phyloP scores from a whole-genome alignment of 768 basidiomycete genomes.

The Dioszegia hungarica region DNA sequence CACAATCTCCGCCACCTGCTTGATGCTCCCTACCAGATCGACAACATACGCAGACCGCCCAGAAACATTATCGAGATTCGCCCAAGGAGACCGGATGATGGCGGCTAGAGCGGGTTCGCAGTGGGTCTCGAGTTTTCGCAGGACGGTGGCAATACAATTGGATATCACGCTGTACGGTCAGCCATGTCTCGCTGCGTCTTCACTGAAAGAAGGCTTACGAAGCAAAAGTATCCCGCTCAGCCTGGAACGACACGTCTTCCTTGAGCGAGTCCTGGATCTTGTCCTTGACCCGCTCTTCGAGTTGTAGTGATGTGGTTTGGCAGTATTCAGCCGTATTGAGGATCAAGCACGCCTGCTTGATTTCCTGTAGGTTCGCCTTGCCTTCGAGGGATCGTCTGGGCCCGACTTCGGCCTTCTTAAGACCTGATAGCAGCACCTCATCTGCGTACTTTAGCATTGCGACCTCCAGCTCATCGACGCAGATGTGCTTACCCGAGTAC shows the following conservation, averaged over 20 bases:
- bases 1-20: slow-evolving; percentile 70
- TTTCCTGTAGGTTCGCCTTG: slow-evolving; percentile 66
- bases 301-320: slow-evolving; percentile 82
- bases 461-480: neutral
- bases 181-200: neutral
- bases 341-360: slow-evolving; percentile 78
- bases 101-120: slow-evolving; percentile 73
- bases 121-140: slow-evolving; percentile 79
- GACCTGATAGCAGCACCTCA: slow-evolving; percentile 70
- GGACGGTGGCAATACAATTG: slow-evolving; percentile 67
- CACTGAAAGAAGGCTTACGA: slow-evolving; percentile 57
- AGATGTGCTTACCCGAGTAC: slow-evolving; percentile 67
- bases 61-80: slow-evolving; percentile 71
- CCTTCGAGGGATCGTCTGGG: slow-evolving; percentile 70
- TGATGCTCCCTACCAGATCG: slow-evolving; percentile 69
- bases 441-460: slow-evolving; percentile 54
- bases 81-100: slow-evolving; percentile 76
- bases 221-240: slow-evolving; percentile 82
- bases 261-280: slow-evolving; percentile 71
- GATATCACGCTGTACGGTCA: slow-evolving; percentile 66
- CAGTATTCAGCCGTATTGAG: slow-evolving; percentile 99
- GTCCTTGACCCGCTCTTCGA: slow-evolving; percentile 85
- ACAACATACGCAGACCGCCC: slow-evolving; percentile 75
- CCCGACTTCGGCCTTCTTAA: slow-evolving; percentile 62
- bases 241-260: slow-evolving; percentile 73